These are phyloP conservation scores for Cyberlindnera bimundalis DNA, from an alignment of 805 yeast genomes.

Conservation along the genomic window DNA sequence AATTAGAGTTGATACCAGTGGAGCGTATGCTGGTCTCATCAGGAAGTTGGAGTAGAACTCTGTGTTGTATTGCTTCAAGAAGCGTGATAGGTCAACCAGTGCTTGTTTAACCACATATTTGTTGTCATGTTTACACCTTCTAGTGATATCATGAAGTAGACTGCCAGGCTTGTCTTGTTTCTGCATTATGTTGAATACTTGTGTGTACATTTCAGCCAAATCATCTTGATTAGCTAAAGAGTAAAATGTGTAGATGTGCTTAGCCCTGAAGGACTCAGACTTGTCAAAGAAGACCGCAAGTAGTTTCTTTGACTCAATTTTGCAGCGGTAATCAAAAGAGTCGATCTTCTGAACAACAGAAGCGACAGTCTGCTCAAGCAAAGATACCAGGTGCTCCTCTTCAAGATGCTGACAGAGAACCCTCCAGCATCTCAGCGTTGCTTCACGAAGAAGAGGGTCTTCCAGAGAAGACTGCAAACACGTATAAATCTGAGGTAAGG, in stretches of 20 bases:
- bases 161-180: conserved; percentile 32
- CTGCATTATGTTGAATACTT: conserved; percentile 27
- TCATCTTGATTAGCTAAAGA: conserved; percentile 47
- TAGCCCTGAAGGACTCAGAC: conserved; percentile 32
- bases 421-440: conserved; percentile 67
- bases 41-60: conserved; percentile 46
- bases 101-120: conserved; percentile 72
- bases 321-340: conserved; percentile 45
- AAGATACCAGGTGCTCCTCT: conserved; percentile 53
- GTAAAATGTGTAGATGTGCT: conserved; percentile 49
- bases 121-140: conserved; percentile 59
- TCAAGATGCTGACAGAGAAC: conserved; percentile 55
- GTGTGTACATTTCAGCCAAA: conserved; percentile 32
- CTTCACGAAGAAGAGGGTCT: conserved; percentile 52
- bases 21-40: conserved; percentile 30
- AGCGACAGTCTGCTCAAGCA: conserved; percentile 73
- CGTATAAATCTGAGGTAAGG: conserved; percentile 81
- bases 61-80: conserved; percentile 47
- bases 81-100: conserved; percentile 56
- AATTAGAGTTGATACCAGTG: conserved; percentile 42
- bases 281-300: conserved; percentile 37
- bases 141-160: conserved; percentile 48
- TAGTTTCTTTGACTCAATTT: conserved; percentile 48
- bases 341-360: conserved; percentile 68
- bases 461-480: conserved; percentile 80